Percentiles rank a stretch among this genome's conserved stretches.
Conservation (phyloP, 2,329 filamentous ascomycete genomes). For the Berkeleyomyces rouxiae region DNA sequence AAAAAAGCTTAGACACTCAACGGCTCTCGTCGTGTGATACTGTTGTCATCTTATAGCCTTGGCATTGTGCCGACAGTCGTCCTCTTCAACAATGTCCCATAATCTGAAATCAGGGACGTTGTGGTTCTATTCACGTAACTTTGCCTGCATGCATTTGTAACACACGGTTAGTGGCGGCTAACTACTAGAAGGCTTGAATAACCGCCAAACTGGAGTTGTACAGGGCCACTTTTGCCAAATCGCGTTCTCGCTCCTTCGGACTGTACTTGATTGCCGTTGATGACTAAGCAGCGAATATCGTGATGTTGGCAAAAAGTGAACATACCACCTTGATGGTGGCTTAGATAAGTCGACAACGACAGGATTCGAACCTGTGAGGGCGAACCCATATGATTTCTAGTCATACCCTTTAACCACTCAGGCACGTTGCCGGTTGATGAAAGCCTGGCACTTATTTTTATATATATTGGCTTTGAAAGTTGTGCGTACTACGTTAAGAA, state of each 20-base stretch:
- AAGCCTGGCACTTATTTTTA: too few relatives aligned
- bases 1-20: not conserved
- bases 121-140: not conserved
- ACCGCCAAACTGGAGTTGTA: not conserved
- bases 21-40: not conserved
- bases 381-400: slow-evolving; percentile 11
- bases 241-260: not conserved
- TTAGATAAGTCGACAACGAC: not conserved
- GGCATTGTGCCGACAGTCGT: not conserved
- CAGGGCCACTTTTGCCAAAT: not conserved
- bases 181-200: not conserved
- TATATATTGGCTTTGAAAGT: too few relatives aligned
- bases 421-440: slow-evolving; percentile 9
- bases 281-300: not conserved
- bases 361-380: slow-evolving; percentile 12
- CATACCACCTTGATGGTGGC: not conserved
- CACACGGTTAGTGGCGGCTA: not conserved
- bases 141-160: not conserved
- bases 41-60: not conserved
- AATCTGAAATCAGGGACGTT: not conserved
- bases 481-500: too few relatives aligned
- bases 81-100: not conserved
- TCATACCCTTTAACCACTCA: slow-evolving; percentile 13
- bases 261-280: not conserved
- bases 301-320: not conserved